Percentiles rank a stretch among this genome's conserved stretches.
Evolutionary conservation across 306 rosid genomes (phyloP).

Genomic region (Castanopsis chinensis): DNA sequence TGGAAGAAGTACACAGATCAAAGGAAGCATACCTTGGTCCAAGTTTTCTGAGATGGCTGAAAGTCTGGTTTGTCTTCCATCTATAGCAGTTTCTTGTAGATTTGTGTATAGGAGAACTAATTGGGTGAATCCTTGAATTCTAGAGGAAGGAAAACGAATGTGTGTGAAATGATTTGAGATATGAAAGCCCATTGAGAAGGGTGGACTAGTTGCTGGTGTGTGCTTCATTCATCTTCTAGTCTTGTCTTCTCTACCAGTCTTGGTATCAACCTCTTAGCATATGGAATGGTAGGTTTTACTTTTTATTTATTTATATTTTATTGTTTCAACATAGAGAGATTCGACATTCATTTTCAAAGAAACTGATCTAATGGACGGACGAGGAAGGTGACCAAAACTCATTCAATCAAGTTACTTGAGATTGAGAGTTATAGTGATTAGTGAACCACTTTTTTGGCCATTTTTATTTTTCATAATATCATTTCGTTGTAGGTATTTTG

Average conservation of each 20-base stretch:
- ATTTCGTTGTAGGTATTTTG: too few relatives aligned
- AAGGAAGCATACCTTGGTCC: background rate
- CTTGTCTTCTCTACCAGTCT: background rate
- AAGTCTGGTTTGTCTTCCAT: background rate
- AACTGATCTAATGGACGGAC: too few relatives aligned
- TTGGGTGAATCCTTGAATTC: too few relatives aligned
- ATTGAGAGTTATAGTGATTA: too few relatives aligned
- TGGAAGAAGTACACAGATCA: background rate
- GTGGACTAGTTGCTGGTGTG: background rate
- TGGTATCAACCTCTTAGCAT: background rate
- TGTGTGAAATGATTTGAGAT: background rate
- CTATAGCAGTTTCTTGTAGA: background rate
- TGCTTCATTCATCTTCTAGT: background rate
- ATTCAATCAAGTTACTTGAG: too few relatives aligned
- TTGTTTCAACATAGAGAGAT: too few relatives aligned
- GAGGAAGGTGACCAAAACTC: too few relatives aligned
- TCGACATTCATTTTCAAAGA: too few relatives aligned
- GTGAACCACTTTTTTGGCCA: too few relatives aligned
- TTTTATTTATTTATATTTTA: too few relatives aligned
- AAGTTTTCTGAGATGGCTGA: background rate
- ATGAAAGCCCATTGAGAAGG: background rate
- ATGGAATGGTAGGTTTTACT: slow-evolving; percentile 2
- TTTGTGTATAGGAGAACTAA: background rate
- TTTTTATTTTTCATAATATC: too few relatives aligned
- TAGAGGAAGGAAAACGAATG: background rate